Base-by-base conservation (phyloP, 2,329 filamentous ascomycete genomes). In the Pseudogymnoascus sp. region DNA sequence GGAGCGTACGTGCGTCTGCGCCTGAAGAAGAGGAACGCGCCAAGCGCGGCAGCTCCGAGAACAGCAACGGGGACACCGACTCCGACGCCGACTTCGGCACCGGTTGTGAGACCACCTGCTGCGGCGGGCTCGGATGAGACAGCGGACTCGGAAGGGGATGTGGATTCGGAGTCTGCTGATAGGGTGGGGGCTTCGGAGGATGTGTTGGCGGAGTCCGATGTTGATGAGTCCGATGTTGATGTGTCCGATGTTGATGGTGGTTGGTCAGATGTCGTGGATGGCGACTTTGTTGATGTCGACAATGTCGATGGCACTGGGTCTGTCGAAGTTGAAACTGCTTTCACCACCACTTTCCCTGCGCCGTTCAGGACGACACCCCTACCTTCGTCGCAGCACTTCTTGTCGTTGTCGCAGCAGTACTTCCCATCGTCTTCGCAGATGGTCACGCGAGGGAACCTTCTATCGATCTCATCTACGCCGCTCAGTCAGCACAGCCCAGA, bases 351-450 rank as follows among this genome's bases (percentile, higher is more conserved):
- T 6, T 39, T 23, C 19, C 62, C 62, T 7, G 16, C 16, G 55
- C 7, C 19, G 19, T 63, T 29, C 29, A 63, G 49, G 29, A 61
- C 12, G 2, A 16, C 58, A 10, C 62, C 62, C 11, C 11, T 45
- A 12, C 37, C 58, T 33, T 45, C 38, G 1, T 19, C 33, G 49
- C 62, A 63, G 26, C 62, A 63, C 4, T 61, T 35, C 19, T 19
- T 4, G 21, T 61, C 29, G n/a, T 63, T 49, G 39, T 43, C 11
- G 39, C 62, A 63, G 60, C 62, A 63, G 29, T 61, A 63, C 21
- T 29, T 49, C n/a, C 62, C 62, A 63, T 60, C 35, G 8, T 23
- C 19, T 23, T 31, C 29, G 33, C 62, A 63, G 31, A 63, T 38
- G 16, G 62, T 63, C 26, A 63, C 62, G 37, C 58, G 62, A 12